phyloP scores from a whole-genome alignment of 257 asterid genomes.

The Primulina eburnea region DNA sequence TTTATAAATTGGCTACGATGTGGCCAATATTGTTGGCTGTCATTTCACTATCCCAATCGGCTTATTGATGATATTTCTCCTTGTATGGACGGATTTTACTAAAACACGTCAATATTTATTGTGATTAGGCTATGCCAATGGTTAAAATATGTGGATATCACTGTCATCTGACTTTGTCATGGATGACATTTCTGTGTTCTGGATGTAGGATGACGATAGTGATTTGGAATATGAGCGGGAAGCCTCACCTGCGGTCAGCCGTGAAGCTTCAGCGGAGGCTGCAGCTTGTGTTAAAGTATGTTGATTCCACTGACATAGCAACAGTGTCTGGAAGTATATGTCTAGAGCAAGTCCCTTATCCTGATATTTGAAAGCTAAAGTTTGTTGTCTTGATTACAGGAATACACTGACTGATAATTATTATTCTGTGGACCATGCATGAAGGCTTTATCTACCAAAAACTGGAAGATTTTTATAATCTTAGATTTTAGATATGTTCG shows the following conservation, averaged over 20 bases:
- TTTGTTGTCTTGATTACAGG: neutral
- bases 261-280: conserved; percentile 73
- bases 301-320: conserved; percentile 2
- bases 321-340: neutral
- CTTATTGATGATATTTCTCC: neutral
- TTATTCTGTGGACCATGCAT: neutral
- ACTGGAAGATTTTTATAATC: conserved; percentile 2
- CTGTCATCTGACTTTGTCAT: conserved; percentile 8
- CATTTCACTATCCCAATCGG: neutral
- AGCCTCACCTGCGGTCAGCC: conserved; percentile 60
- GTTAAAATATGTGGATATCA: conserved; percentile 1
- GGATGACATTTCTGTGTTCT: conserved; percentile 11
- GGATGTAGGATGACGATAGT: conserved; percentile 78
- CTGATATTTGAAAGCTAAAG: conserved; percentile 2
- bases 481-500: neutral
- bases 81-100: conserved; percentile 2
- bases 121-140: neutral
- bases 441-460: neutral
- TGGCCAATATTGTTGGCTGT: neutral
- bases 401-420: neutral
- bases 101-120: conserved; percentile 5
- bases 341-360: conserved; percentile 9
- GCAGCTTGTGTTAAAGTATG: conserved; percentile 77
- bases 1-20: too few relatives aligned
- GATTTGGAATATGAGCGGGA: conserved; percentile 76